Conservation (phyloP, 192 early-diverging fungal species). For the Coemansia sp. region DNA sequence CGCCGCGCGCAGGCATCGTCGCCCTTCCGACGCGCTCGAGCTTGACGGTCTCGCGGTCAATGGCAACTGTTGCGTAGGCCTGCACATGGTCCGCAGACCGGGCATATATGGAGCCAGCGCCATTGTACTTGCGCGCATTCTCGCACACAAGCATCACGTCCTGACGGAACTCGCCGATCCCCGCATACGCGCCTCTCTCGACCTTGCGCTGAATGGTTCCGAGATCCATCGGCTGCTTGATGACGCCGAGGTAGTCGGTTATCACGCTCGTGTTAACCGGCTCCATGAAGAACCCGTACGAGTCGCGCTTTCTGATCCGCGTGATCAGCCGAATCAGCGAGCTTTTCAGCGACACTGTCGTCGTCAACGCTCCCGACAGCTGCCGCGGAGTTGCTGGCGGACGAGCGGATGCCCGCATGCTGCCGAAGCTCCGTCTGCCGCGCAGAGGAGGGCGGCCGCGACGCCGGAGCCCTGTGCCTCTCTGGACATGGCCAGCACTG, state of each 20-base stretch:
- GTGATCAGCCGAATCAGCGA: constrained; percentile 66
- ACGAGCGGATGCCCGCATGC: constrained; percentile 3
- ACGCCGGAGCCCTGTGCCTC: constrained; percentile 9
- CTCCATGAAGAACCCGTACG: constrained; percentile 84
- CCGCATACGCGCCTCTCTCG: constrained; percentile 60
- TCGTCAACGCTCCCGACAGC: constrained; percentile 16
- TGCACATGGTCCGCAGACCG: constrained; percentile 78
- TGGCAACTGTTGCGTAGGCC: constrained; percentile 67
- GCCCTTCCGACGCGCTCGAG: constrained; percentile 42
- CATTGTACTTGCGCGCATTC: constrained; percentile 86
- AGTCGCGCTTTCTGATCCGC: constrained; percentile 74
- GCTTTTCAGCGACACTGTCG: constrained; percentile 59
- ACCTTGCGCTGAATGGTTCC: constrained; percentile 85
- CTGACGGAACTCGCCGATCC: constrained; percentile 68
- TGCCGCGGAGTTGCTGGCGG: constrained; percentile 6
- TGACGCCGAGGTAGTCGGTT: constrained; percentile 78
- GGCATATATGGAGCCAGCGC: constrained; percentile 79
- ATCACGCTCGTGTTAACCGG: constrained; percentile 81
- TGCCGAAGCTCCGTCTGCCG: constrained; percentile 25
- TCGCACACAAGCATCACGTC: constrained; percentile 79
- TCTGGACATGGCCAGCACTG: not conserved
- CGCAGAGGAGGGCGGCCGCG: constrained; percentile 47
- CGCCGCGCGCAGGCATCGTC: constrained; percentile 11
- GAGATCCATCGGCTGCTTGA: constrained; percentile 90
- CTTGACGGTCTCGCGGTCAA: constrained; percentile 64